Evolutionary conservation across 331 rosid genomes (phyloP).

Genomic region (Malus hybrid): DNA sequence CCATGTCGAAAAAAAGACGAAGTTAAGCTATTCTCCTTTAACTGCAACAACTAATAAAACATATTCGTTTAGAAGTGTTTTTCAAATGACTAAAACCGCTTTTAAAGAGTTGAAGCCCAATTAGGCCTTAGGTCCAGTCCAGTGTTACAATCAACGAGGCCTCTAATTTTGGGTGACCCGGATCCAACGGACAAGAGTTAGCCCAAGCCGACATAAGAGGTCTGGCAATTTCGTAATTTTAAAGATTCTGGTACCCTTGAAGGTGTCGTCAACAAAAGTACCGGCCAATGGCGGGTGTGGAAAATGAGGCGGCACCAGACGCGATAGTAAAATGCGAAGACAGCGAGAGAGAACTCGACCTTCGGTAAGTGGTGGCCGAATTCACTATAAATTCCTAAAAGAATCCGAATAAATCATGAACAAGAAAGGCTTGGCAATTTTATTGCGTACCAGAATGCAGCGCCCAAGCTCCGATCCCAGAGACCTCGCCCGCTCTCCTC

Average conservation of each 20-base stretch:
- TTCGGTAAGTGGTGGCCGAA: not conserved
- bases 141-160: not conserved
- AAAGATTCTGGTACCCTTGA: not conserved
- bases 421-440: constrained; percentile 70
- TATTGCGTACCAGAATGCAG: constrained; percentile 93
- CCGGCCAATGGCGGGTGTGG: not conserved
- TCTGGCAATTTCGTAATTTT: not conserved
- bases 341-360: not conserved
- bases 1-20: too few species aligned
- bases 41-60: too few species aligned
- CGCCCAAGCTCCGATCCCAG: constrained; percentile 26
- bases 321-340: not conserved
- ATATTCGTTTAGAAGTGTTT: too few species aligned
- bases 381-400: not conserved
- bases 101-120: not conserved
- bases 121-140: not conserved
- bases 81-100: too few species aligned
- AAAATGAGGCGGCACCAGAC: constrained; percentile 4
- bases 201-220: not conserved
- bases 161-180: not conserved
- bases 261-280: not conserved
- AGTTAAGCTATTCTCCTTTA: too few species aligned
- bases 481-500: constrained; percentile 53
- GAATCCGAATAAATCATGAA: constrained; percentile 15
- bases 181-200: not conserved